Conservation (phyloP, 768 basidiomycete species). For the Filobasidium wieringae region DNA sequence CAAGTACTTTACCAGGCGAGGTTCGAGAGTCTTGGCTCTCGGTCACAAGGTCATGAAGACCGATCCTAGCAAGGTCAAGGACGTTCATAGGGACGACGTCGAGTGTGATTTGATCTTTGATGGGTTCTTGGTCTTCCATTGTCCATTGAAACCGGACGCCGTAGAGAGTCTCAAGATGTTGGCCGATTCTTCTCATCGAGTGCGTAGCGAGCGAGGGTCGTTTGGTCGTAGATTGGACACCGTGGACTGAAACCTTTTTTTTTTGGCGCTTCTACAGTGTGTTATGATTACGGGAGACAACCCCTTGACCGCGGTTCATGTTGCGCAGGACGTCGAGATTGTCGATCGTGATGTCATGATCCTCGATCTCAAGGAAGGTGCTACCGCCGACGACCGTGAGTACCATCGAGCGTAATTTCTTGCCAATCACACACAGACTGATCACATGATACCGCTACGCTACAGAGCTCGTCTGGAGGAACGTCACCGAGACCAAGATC, state of each 20-base stretch:
- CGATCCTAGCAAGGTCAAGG: slow-evolving; percentile 70
- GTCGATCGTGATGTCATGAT: slow-evolving; percentile 91
- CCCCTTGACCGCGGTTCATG: slow-evolving; percentile 89
- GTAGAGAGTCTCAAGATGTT: slow-evolving; percentile 84
- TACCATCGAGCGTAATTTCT: too few species aligned
- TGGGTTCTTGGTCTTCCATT: slow-evolving; percentile 98
- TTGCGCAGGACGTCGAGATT: slow-evolving; percentile 91
- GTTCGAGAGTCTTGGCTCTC: slow-evolving; percentile 84
- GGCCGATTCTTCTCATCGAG: slow-evolving; percentile 88
- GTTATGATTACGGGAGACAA: slow-evolving; percentile 99
- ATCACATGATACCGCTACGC: neutral
- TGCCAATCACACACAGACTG: too few species aligned
- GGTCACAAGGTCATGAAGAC: slow-evolving; percentile 77
- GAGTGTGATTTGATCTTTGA: slow-evolving; percentile 70
- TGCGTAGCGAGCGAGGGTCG: slow-evolving; percentile 49
- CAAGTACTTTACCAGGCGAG: slow-evolving; percentile 84
- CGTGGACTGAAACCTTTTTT: neutral
- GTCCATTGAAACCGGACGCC: slow-evolving; percentile 88
- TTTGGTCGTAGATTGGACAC: neutral
- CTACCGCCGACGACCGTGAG: slow-evolving; percentile 57
- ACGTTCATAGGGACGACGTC: slow-evolving; percentile 64
- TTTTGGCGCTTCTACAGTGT: slow-evolving; percentile 49
- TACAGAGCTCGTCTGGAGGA: slow-evolving; percentile 78
- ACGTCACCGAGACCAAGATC: slow-evolving; percentile 79
- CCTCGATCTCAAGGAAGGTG: slow-evolving; percentile 74